Evolutionary conservation across 805 yeast species (phyloP), one percentile per base, ranked within the genome.

Genomic region (Candida jianshihensis): DNA sequence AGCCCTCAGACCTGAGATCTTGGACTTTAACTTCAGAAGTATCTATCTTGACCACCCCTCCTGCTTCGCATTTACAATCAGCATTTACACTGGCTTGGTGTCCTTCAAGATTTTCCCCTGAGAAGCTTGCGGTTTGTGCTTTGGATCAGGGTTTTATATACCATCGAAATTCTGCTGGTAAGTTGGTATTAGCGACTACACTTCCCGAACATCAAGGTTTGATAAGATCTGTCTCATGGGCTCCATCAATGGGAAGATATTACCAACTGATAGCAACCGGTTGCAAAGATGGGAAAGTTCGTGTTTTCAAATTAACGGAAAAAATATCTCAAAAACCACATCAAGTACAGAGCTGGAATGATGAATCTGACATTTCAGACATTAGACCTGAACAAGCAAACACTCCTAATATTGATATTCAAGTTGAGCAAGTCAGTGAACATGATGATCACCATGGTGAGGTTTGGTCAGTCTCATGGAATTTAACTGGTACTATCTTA

Each of bases 391-490:
- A n/a, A n/a, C n/a, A n/a, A n/a, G n/a, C 41, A 51, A 34, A 57
- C 60, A 39, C 49, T 25, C 52, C 52, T 17, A 43, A 42, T 11
- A 50, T 54, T 4, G 41, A 43, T 4, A 36, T 70, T 34, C 63
- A 68, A 25, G 73, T 84, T 12, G 84, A 78, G 42, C 64, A 75
- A 13, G 53, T 83, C 33, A 81, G 85, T 32, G 75, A 75, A 47
- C 75, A 83, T 44, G 78, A 70, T 41, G 92, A 83, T 54, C 95
- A 86, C 54, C 72, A 75, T 41, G 81, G 83, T 37, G 95, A 92
- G 59, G 96, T 92, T 1, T 92, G 99, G 98, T 73, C 89, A 27
- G 97, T 92, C 2, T 73, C 84, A 19, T 92, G 98, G 97, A 92
- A 92, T 56, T 59, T 81, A 31, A 86, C 97, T 1, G 97, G 97